Conservation (phyloP, 2,329 filamentous ascomycete genomes). For the Beauveria australis region DNA sequence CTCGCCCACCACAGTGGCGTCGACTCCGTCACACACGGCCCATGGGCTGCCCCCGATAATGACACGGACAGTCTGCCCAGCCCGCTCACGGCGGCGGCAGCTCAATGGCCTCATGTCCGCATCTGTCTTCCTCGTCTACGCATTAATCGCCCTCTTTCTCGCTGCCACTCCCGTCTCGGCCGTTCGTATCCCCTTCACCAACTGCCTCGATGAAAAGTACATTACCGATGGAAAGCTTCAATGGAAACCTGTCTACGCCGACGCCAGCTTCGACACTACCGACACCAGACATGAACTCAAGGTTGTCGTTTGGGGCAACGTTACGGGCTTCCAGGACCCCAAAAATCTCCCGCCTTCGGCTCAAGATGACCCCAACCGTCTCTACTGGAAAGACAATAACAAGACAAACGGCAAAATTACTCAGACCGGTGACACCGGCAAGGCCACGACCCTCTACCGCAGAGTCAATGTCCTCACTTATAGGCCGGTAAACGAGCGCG, state of each 20-base stretch:
- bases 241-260: conserved; percentile 67
- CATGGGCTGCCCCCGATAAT: neutral
- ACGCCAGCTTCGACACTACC: conserved; percentile 62
- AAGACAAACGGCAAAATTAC: conserved; percentile 68
- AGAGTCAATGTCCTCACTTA: conserved; percentile 71
- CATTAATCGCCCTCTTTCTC: conserved; percentile 31
- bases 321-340: conserved; percentile 60
- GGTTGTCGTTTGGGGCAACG: conserved; percentile 83
- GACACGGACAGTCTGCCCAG: neutral
- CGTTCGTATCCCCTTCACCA: conserved; percentile 69
- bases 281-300: conserved; percentile 57
- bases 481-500: conserved; percentile 49
- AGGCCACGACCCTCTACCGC: conserved; percentile 64
- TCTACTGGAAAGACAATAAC: conserved; percentile 52
- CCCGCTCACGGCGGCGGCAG: neutral
- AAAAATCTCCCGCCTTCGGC: conserved; percentile 49
- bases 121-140: conserved; percentile 12
- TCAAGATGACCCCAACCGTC: conserved; percentile 32
- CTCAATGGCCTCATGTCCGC: neutral
- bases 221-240: conserved; percentile 57
- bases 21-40: neutral
- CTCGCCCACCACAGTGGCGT: neutral
- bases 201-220: conserved; percentile 64
- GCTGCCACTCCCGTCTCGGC: conserved; percentile 39
- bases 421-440: conserved; percentile 35